Percentiles rank a stretch among this genome's conserved stretches.
Conservation (phyloP, 2,329 filamentous ascomycete species). For the Bimuria novae-zelandiae region DNA sequence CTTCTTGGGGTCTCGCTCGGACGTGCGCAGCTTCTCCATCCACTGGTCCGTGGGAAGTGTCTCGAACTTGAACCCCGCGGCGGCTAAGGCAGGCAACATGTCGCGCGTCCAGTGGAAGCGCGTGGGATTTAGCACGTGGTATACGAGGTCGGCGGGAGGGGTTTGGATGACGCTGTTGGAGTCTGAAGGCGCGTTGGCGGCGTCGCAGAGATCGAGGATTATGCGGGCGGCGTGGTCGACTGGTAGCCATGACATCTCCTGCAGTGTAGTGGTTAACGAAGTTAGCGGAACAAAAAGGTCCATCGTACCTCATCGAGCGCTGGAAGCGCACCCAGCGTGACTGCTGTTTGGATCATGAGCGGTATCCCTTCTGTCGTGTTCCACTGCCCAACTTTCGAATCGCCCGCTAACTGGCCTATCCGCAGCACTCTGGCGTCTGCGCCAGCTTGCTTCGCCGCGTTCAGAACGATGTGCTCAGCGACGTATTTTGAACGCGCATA, state of each 20-base stretch:
- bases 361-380: conserved; percentile 58
- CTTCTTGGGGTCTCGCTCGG: conserved; percentile 24
- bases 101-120: conserved; percentile 59
- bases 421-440: conserved; percentile 45
- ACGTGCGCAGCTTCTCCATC: conserved; percentile 30
- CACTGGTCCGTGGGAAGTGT: conserved; percentile 26
- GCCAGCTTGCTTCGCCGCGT: conserved; percentile 17
- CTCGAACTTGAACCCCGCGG: conserved; percentile 46
- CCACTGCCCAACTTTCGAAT: conserved; percentile 53
- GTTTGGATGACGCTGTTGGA: not conserved
- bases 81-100: conserved; percentile 56
- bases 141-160: conserved; percentile 48
- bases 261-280: too few species aligned
- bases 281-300: too few species aligned
- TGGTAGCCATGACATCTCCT: conserved; percentile 47
- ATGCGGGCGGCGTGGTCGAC: conserved; percentile 49
- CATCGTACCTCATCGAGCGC: conserved; percentile 48
- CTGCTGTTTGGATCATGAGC: conserved; percentile 55
- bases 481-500: conserved; percentile 59
- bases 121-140: conserved; percentile 58
- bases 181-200: not conserved
- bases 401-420: conserved; percentile 55
- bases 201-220: conserved; percentile 28
- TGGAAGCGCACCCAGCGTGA: conserved; percentile 54
- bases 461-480: conserved; percentile 51